phyloP scores from a whole-genome alignment of 352 stramenopile genomes.

The Phytopythium chamaehyphon region DNA sequence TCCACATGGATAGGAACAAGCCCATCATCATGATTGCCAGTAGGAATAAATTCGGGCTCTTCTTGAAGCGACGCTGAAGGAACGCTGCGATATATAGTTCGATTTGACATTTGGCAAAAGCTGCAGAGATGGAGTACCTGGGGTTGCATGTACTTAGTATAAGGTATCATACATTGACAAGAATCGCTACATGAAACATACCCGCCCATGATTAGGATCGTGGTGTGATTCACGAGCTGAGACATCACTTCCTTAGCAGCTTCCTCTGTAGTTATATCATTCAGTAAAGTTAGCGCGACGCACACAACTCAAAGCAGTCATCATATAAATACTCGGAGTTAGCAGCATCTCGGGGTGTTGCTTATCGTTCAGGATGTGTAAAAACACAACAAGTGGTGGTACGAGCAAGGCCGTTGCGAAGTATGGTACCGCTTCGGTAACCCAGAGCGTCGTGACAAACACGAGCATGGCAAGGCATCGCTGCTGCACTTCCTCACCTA shows the following conservation, averaged over 20 bases:
- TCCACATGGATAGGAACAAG: conserved; percentile 92
- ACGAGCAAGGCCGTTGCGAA: conserved; percentile 90
- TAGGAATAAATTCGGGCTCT: conserved; percentile 86
- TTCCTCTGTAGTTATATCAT: conserved; percentile 46
- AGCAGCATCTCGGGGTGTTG: conserved; percentile 61
- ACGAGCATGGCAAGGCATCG: conserved; percentile 88
- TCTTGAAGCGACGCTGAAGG: conserved; percentile 87
- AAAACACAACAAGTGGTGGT: conserved; percentile 83
- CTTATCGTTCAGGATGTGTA: conserved; percentile 87
- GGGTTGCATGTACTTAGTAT: background rate
- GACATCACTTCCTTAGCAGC: conserved; percentile 89
- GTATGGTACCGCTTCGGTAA: conserved; percentile 89
- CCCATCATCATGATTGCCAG: conserved; percentile 93
- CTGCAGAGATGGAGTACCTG: conserved; percentile 85
- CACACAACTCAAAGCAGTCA: too few relatives aligned
- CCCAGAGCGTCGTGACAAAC: conserved; percentile 88
- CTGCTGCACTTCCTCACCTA: conserved; percentile 76
- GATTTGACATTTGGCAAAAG: conserved; percentile 91
- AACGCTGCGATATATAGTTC: conserved; percentile 89
- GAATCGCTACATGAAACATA: conserved; percentile 19
- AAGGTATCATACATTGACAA: background rate
- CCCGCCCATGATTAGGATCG: conserved; percentile 91
- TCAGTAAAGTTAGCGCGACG: too few relatives aligned
- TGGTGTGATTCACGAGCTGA: conserved; percentile 90
- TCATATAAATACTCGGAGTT: conserved; percentile 77